Percentiles rank a stretch among this genome's conserved stretches.
These are phyloP conservation scores for Diaporthe ampelina DNA, from an alignment of 2,329 filamentous ascomycete species.

Conservation along the genomic window DNA sequence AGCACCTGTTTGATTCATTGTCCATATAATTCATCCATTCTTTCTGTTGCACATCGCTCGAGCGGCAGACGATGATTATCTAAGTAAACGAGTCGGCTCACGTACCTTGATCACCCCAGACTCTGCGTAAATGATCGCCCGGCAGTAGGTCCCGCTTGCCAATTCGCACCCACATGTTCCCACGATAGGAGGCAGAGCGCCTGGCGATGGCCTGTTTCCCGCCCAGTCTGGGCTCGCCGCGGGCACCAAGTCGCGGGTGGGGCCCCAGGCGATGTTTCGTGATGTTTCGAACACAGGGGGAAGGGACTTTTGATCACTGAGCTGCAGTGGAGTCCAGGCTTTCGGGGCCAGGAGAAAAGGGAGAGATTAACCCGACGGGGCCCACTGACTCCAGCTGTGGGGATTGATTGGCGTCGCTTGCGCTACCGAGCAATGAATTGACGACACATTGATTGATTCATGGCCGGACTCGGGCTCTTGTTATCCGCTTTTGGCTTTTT, in stretches of 20 bases:
- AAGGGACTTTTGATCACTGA: not conserved
- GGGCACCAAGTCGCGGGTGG: slow-evolving; percentile 17
- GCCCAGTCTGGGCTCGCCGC: not conserved
- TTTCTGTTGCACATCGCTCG: too few species aligned
- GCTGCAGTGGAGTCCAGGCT: slow-evolving; percentile 7
- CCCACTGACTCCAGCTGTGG: slow-evolving; percentile 8
- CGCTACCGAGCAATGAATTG: not conserved
- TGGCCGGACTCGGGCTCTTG: not conserved
- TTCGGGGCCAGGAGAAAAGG: slow-evolving; percentile 22
- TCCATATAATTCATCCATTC: not conserved
- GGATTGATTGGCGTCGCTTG: not conserved
- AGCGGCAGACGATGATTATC: not conserved
- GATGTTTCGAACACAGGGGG: slow-evolving; percentile 28
- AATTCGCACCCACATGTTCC: not conserved
- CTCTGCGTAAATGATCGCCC: not conserved
- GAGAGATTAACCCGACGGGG: slow-evolving; percentile 8
- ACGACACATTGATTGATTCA: slow-evolving; percentile 15
- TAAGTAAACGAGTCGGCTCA: not conserved
- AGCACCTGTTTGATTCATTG: not conserved
- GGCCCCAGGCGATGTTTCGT: slow-evolving; percentile 6
- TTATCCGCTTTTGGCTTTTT: not conserved
- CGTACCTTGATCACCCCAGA: not conserved
- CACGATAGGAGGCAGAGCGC: not conserved
- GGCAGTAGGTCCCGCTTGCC: not conserved
- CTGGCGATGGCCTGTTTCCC: not conserved